Conservation (phyloP, 2,329 filamentous ascomycete species). For the Fusarium pseudoanthophilum region DNA sequence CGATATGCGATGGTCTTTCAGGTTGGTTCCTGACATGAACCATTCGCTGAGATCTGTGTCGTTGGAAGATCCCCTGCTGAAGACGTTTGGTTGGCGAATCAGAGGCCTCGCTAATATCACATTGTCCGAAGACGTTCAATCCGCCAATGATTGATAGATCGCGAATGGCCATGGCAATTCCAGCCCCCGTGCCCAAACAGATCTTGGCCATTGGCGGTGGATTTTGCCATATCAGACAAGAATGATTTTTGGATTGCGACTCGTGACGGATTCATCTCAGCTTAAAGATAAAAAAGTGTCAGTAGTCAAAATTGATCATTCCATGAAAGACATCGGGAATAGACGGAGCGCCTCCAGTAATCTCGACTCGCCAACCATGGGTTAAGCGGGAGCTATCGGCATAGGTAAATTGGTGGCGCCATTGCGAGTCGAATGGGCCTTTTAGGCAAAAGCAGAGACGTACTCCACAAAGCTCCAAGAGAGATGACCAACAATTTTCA, state of each 20-base stretch:
- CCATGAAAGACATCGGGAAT: constrained; percentile 29
- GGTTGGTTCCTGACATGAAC: constrained; percentile 6
- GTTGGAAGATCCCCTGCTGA: constrained; percentile 24
- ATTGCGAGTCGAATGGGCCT: not conserved
- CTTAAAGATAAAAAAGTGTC: not conserved
- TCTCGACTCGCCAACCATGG: constrained; percentile 5
- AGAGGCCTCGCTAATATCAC: constrained; percentile 39
- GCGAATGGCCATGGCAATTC: constrained; percentile 38
- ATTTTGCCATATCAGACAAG: not conserved
- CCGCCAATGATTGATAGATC: constrained; percentile 11
- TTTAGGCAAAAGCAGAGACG: constrained; percentile 21
- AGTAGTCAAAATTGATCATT: not conserved
- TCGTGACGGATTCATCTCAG: constrained; percentile 16
- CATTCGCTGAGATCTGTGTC: constrained; percentile 27
- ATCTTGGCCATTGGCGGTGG: constrained; percentile 39
- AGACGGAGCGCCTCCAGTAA: constrained; percentile 23
- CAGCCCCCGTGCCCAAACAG: constrained; percentile 35
- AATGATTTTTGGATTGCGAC: not conserved
- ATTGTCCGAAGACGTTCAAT: constrained; percentile 38
- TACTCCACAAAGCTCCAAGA: not conserved
- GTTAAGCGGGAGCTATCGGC: constrained; percentile 20
- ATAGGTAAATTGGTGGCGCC: constrained; percentile 18
- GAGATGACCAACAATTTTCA: not conserved
- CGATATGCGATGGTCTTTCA: constrained; percentile 11
- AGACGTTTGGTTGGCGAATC: constrained; percentile 33